Evolutionary conservation across 2,329 filamentous ascomycete species (phyloP).

Genomic region (Aphanocladium album): DNA sequence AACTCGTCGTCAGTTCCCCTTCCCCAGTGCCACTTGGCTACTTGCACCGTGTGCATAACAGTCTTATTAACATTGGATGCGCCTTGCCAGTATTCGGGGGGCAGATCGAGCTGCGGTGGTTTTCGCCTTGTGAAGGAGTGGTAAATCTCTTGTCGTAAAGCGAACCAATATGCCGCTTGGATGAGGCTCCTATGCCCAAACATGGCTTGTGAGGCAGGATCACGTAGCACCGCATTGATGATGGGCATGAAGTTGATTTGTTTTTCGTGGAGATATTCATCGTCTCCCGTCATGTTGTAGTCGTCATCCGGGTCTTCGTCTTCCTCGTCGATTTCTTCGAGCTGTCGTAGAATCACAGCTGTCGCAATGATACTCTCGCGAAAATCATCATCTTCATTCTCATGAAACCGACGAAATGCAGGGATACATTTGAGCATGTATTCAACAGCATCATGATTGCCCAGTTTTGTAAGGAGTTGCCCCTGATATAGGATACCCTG

Average conservation of each 20-base stretch:
- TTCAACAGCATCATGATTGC: slow-evolving; percentile 34
- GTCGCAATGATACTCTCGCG: slow-evolving; percentile 37
- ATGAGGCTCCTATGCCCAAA: slow-evolving; percentile 32
- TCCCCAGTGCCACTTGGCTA: slow-evolving; percentile 37
- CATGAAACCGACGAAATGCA: slow-evolving; percentile 32
- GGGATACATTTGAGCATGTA: slow-evolving; percentile 37
- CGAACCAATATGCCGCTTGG: slow-evolving; percentile 38
- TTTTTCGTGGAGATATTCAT: slow-evolving; percentile 15
- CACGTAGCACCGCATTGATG: slow-evolving; percentile 34
- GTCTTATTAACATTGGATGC: slow-evolving; percentile 35
- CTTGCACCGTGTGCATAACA: slow-evolving; percentile 37
- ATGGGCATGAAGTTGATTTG: slow-evolving; percentile 37
- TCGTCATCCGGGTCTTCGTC: slow-evolving; percentile 17
- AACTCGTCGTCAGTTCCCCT: slow-evolving; percentile 32
- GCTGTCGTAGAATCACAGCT: slow-evolving; percentile 35
- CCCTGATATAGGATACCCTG: slow-evolving; percentile 33
- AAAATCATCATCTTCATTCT: slow-evolving; percentile 32
- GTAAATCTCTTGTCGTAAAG: slow-evolving; percentile 36
- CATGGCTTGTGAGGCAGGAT: slow-evolving; percentile 31
- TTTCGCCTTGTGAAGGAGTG: slow-evolving; percentile 35
- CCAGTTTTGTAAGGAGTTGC: slow-evolving; percentile 30
- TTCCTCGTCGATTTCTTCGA: slow-evolving; percentile 38
- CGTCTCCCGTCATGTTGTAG: slow-evolving; percentile 1
- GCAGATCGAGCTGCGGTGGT: slow-evolving; percentile 32
- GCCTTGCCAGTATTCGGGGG: slow-evolving; percentile 28